Evolutionary conservation across 2,329 filamentous ascomycete species (phyloP).

Genomic region (Claviceps humidiphila): DNA sequence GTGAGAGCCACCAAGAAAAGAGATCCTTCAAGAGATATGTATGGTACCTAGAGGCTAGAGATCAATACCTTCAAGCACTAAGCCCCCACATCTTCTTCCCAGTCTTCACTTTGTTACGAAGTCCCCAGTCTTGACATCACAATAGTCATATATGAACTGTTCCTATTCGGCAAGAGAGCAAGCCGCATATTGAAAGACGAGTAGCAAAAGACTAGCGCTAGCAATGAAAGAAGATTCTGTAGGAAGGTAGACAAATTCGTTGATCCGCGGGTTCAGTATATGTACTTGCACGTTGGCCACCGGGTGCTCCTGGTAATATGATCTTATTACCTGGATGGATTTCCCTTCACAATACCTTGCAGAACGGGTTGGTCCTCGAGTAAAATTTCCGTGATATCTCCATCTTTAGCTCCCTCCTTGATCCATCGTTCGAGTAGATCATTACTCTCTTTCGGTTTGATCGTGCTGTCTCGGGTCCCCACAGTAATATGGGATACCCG

Average conservation of each 20-base stretch:
- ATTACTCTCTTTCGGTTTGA: conserved; percentile 95
- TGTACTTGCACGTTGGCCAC: neutral
- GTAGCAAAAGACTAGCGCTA: conserved; percentile 10
- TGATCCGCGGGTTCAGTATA: neutral
- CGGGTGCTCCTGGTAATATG: neutral
- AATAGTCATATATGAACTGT: conserved; percentile 47
- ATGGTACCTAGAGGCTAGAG: too few relatives aligned
- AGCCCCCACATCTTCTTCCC: too few relatives aligned
- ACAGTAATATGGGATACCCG: conserved; percentile 76
- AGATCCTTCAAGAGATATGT: too few relatives aligned
- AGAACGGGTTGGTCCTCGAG: conserved; percentile 36
- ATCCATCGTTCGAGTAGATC: conserved; percentile 67
- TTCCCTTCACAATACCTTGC: conserved; percentile 33
- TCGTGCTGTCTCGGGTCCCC: conserved; percentile 57
- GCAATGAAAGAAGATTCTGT: neutral
- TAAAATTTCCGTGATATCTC: conserved; percentile 32
- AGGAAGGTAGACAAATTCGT: neutral
- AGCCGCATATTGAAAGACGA: conserved; percentile 88
- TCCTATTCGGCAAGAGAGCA: conserved; percentile 72
- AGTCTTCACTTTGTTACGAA: too few relatives aligned
- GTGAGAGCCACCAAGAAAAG: too few relatives aligned
- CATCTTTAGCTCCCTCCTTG: conserved; percentile 32
- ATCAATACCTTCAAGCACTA: too few relatives aligned
- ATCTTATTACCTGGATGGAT: conserved; percentile 30
- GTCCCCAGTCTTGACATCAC: too few relatives aligned